Evolutionary conservation across 2,329 filamentous ascomycete genomes (phyloP), one percentile per base, ranked within the genome.

Genomic region (Zopfia rhizophila): DNA sequence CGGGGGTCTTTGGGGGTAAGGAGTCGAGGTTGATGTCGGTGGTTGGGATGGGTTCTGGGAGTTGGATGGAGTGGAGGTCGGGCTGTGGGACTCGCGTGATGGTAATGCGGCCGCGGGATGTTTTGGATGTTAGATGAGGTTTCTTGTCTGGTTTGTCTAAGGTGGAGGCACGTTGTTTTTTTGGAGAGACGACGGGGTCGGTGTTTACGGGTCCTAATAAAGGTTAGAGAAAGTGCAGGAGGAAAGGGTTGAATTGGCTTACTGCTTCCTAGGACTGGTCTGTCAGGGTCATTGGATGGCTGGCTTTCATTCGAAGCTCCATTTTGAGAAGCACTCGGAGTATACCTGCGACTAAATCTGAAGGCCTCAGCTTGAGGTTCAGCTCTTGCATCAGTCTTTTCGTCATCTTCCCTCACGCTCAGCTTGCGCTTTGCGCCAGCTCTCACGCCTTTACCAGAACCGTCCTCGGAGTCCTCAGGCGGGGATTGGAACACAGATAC

Each of bases 341-440:
- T 33, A 29, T 52, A 58, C 46, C 66, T 73, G 21, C 78, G 72
- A 51, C 70, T 79, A 59, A 77, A 81, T 10, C 70, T 72, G 59
- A 81, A 81, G 19, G 74, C 68, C 14, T 77, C 77, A 5, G 55
- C 35, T 29, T 63, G 56, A n/a, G n/a, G n/a, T n/a, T n/a, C n/a
- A 25, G 53, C 18, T 8, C 40, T 35, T 2, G 55, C 55, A 6
- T 63, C 61, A 18, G 55, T 60, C 30, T 56, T 56, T 18, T 77
- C 75, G 14, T 81, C 77, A 8, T 76, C 76, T 27, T 83, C 80
- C 28, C 79, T 73, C 13, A 78, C 75, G 43, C 74, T 79, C 38
- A 85, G 76, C 60, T 85, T 85, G 36, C 82, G 75, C 67, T 85
- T 85, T 17, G 79, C 75, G 13, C 79, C 80, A 37, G 75, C 75